Evolutionary conservation across 306 rosid species (phyloP).

Genomic region (Echinosophora koreensis): DNA sequence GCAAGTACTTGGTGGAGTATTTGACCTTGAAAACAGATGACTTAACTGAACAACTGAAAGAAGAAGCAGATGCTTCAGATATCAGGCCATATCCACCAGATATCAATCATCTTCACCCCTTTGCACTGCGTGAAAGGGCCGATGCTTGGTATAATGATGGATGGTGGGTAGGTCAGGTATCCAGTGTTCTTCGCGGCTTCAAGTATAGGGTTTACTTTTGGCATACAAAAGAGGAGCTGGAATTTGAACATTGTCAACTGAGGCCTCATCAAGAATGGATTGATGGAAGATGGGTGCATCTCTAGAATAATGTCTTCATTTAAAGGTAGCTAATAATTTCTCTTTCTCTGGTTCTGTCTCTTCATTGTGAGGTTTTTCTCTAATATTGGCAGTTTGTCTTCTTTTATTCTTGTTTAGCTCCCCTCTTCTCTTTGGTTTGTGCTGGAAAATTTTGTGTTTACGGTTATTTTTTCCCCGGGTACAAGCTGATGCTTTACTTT

Average conservation of each 20-base stretch:
- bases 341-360: background rate
- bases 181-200: slow-evolving; percentile 31
- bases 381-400: slow-evolving; percentile 8
- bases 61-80: slow-evolving; percentile 50
- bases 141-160: slow-evolving; percentile 62
- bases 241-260: slow-evolving; percentile 47
- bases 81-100: slow-evolving; percentile 57
- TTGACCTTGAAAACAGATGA: slow-evolving; percentile 56
- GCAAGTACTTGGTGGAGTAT: slow-evolving; percentile 57
- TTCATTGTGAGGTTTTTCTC: slow-evolving; percentile 4
- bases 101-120: slow-evolving; percentile 18
- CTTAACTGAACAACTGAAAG: slow-evolving; percentile 48
- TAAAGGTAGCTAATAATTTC: background rate
- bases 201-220: slow-evolving; percentile 53
- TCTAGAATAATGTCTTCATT: slow-evolving; percentile 33
- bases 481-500: no score
- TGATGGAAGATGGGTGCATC: slow-evolving; percentile 51
- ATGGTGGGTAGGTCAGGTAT: slow-evolving; percentile 61
- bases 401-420: background rate
- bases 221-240: slow-evolving; percentile 51
- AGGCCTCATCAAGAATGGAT: slow-evolving; percentile 62
- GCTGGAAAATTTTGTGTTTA: background rate
- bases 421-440: background rate
- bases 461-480: background rate
- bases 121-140: slow-evolving; percentile 31